Percentiles rank a stretch among this genome's conserved stretches.
phyloP scores from a whole-genome alignment of 1,139 yeast species.

The Sugiyamaella castrensis region DNA sequence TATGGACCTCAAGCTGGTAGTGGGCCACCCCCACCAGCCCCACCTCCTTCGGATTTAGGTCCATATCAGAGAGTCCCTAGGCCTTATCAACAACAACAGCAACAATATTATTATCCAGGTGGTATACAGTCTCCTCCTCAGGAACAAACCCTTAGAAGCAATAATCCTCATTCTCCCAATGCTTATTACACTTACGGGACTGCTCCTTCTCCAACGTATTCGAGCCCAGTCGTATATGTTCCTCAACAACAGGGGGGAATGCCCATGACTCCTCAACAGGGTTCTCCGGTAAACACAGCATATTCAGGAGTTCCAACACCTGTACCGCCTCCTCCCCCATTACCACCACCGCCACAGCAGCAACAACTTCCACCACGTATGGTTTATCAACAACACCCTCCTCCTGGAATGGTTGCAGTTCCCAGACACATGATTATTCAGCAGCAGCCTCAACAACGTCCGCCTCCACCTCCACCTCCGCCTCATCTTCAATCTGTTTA shows the following conservation, averaged over 20 bases:
- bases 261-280: not conserved
- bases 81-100: too few species aligned
- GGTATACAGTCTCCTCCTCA: not conserved
- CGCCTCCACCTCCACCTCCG: not conserved
- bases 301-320: not conserved
- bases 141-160: too few species aligned
- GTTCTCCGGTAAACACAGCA: too few species aligned
- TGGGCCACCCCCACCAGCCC: not conserved
- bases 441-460: too few species aligned
- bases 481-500: slow-evolving; percentile 2
- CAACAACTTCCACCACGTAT: slow-evolving; percentile 1
- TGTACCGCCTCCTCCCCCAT: not conserved
- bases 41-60: too few species aligned
- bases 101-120: not conserved
- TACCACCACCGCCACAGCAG: slow-evolving; percentile 3
- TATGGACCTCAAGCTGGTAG: too few species aligned
- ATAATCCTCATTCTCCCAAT: slow-evolving; percentile 9
- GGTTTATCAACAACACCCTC: not conserved
- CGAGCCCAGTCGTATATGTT: slow-evolving; percentile 5
- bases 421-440: not conserved
- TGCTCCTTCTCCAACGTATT: slow-evolving; percentile 6
- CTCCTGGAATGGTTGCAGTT: not conserved
- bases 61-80: too few species aligned
- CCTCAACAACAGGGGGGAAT: slow-evolving; percentile 1
- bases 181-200: slow-evolving; percentile 10